Conservation (phyloP, 2,329 filamentous ascomycete species). For the Penicillium paneum region DNA sequence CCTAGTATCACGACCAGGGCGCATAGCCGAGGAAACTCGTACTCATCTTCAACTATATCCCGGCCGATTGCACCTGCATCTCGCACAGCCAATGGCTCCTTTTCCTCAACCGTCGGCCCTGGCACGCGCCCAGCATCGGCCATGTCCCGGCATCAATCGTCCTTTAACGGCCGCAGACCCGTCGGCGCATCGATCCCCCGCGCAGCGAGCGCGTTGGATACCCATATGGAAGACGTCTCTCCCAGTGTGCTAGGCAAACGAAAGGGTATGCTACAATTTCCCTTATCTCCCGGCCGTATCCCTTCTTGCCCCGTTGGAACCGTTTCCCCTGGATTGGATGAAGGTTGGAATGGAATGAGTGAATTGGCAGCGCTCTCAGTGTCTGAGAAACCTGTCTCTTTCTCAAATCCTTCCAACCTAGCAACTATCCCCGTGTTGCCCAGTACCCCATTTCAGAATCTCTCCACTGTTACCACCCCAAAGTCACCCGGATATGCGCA, state of each 20-base stretch:
- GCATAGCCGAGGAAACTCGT: slow-evolving; percentile 39
- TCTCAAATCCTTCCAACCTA: not conserved
- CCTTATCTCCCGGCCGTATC: slow-evolving; percentile 23
- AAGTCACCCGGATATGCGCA: slow-evolving; percentile 37
- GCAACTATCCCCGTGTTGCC: not conserved
- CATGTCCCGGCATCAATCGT: slow-evolving; percentile 51
- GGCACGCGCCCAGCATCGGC: slow-evolving; percentile 48
- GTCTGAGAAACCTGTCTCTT: not conserved
- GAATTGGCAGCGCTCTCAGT: not conserved
- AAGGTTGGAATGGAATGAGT: not conserved
- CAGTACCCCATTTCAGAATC: slow-evolving; percentile 16
- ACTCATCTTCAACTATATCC: slow-evolving; percentile 37
- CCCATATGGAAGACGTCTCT: slow-evolving; percentile 38
- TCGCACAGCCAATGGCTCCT: slow-evolving; percentile 49
- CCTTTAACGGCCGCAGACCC: slow-evolving; percentile 51
- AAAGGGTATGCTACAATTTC: slow-evolving; percentile 52
- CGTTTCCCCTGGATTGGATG: not conserved
- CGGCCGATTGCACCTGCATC: slow-evolving; percentile 43
- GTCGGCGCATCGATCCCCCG: slow-evolving; percentile 44
- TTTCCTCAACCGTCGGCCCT: slow-evolving; percentile 58
- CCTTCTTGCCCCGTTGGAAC: slow-evolving; percentile 12
- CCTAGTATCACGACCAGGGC: slow-evolving; percentile 42
- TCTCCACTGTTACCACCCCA: slow-evolving; percentile 5
- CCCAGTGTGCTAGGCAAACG: slow-evolving; percentile 44
- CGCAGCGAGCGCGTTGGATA: slow-evolving; percentile 44